Conservation (phyloP, 2,329 filamentous ascomycete species). For the Leptographium lundbergii region DNA sequence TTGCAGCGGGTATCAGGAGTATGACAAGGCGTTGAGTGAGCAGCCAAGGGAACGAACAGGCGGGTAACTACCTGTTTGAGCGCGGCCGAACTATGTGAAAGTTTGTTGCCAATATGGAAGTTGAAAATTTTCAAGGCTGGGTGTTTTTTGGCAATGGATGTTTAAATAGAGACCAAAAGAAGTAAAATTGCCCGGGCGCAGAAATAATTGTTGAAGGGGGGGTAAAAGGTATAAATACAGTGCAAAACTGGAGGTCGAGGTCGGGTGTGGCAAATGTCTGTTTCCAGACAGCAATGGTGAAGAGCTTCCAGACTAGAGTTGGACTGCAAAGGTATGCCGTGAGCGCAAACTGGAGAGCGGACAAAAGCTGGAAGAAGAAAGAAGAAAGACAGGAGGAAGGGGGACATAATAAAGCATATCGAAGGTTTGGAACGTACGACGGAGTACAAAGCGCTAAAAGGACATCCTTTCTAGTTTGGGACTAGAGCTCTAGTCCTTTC, state of each 20-base stretch:
- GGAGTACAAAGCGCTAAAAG: background rate
- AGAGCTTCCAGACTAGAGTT: background rate
- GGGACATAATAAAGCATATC: background rate
- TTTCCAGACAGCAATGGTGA: background rate
- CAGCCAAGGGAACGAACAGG: background rate
- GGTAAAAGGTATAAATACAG: background rate
- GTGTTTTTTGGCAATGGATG: no score
- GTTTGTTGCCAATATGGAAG: no score
- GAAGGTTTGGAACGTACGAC: background rate
- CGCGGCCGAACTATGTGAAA: no score
- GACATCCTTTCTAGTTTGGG: background rate
- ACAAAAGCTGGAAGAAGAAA: background rate
- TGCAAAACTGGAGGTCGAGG: background rate
- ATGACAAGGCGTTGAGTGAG: no score
- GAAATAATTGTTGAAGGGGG: background rate
- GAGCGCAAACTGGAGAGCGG: constrained; percentile 9
- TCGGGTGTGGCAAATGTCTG: background rate
- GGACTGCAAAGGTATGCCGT: background rate
- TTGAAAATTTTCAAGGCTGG: no score
- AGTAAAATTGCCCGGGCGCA: no score
- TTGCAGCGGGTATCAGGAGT: no score
- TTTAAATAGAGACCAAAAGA: no score
- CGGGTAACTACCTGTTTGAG: background rate
- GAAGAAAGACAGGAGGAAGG: background rate
- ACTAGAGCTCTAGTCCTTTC: background rate